A percentile compares a stretch with the other conserved stretches of the same genome.
Evolutionary conservation across 192 early-diverging fungal genomes (phyloP).

Genomic region (Podila minutissima): DNA sequence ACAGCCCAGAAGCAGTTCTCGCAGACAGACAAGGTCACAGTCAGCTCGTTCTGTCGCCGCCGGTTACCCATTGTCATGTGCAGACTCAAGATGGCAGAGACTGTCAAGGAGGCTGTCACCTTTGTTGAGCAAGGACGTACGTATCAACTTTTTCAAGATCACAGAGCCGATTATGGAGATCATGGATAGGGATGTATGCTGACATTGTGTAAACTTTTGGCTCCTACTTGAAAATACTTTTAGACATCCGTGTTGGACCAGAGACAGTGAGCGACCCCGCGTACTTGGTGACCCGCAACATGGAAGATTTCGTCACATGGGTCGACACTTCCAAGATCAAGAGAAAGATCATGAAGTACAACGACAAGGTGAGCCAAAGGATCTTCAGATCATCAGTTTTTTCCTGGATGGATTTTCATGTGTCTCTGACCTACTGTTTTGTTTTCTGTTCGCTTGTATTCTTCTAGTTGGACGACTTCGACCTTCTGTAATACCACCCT

Average conservation of each 20-base stretch:
- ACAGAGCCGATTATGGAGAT: not conserved
- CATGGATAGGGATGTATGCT: too few relatives aligned
- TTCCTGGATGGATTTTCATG: not conserved
- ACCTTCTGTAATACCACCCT: slow-evolving; percentile 71
- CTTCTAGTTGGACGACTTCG: slow-evolving; percentile 85
- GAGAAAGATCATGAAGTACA: slow-evolving; percentile 95
- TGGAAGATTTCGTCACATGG: slow-evolving; percentile 99
- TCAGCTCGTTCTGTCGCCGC: slow-evolving; percentile 88
- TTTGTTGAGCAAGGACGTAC: slow-evolving; percentile 91
- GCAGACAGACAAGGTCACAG: slow-evolving; percentile 83
- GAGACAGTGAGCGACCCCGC: slow-evolving; percentile 92
- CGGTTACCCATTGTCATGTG: slow-evolving; percentile 93
- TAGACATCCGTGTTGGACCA: slow-evolving; percentile 89
- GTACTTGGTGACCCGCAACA: slow-evolving; percentile 73
- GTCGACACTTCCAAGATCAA: slow-evolving; percentile 98
- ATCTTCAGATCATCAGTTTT: not conserved
- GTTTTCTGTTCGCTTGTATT: slow-evolving; percentile 4
- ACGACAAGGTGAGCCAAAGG: slow-evolving; percentile 72
- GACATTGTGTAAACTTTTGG: too few relatives aligned
- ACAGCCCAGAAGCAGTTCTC: slow-evolving; percentile 80
- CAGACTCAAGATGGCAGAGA: slow-evolving; percentile 94
- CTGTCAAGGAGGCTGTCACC: slow-evolving; percentile 88
- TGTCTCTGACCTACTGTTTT: not conserved
- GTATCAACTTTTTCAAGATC: not conserved
- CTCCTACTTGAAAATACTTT: not conserved